Evolutionary conservation across 2,329 filamentous ascomycete genomes (phyloP), one percentile per base, ranked within the genome.

Genomic region (Verticillium longisporum): DNA sequence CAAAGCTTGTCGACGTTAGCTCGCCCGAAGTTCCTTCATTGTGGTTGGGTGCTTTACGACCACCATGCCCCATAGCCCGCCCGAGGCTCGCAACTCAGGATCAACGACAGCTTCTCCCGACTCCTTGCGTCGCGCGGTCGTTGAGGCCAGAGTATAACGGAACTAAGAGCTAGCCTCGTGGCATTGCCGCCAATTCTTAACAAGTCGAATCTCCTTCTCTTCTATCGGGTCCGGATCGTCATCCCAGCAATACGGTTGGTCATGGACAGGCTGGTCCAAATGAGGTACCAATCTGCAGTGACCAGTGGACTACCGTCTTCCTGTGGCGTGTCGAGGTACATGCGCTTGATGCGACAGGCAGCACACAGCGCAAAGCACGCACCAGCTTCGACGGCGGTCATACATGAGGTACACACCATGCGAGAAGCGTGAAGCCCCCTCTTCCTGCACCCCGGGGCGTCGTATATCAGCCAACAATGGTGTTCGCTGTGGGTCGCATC

Each of bases 41-140:
- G 71, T 77, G 75, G 75, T 78, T 77, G 75, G 75, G 75, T 69
- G 62, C 62, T 70, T 74, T 78, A 78, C 75, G 75, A 74, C 61
- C 57, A 32, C 56, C 38, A 37, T 41, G 32, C 26, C 18, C 37
- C 7, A 31, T 14, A 50, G 3, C 21, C 45, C 13, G 54, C 9
- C 18, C 32, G 18, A 36, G 55, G 15, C 55, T 56, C 32, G 55
- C 55, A 55, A 55, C 54, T 55, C 54, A 50, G 45, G 45, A 26
- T 50, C 45, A 50, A 50, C 45, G 45, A 50, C 45, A 50, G 13
- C 18, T 50, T 18, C 45, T 50, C 45, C 4, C 26, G 26, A 31
- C 26, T 31, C 26, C 26, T 31, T 31, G 26, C 26, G 6, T 6
- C 15, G 18, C 45, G n/a, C n/a, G 9, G 45, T 21, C 45, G 38